These are phyloP conservation scores for Lumnitzera littorea DNA, from an alignment of 345 rosid genomes.

Conservation along the genomic window DNA sequence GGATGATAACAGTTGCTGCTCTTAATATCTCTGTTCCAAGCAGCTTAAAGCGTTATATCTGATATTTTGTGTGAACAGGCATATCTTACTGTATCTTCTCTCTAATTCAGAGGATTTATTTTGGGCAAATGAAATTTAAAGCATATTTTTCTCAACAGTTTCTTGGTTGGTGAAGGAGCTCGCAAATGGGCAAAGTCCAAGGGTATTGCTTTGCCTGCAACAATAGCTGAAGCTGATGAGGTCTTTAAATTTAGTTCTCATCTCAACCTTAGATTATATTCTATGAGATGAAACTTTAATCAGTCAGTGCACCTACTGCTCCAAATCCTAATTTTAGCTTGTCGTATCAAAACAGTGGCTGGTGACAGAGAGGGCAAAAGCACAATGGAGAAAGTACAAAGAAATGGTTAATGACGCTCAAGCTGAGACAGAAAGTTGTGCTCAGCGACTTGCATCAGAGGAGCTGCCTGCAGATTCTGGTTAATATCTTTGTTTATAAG, in stretches of 20 bases:
- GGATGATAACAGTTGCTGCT: too few species aligned
- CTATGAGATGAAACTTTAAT: neutral
- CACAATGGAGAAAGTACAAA: slow-evolving; percentile 68
- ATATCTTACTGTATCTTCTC: too few species aligned
- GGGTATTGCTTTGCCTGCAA: slow-evolving; percentile 43
- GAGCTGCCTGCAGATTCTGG: neutral
- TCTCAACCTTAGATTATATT: too few species aligned
- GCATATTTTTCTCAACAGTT: slow-evolving; percentile 31
- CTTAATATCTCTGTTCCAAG: too few species aligned
- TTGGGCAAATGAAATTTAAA: neutral
- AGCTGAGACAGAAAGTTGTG: slow-evolving; percentile 15
- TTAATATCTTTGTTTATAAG: neutral
- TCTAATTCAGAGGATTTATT: too few species aligned
- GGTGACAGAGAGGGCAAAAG: slow-evolving; percentile 70
- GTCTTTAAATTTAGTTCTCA: slow-evolving; percentile 20
- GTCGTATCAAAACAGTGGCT: slow-evolving; percentile 52
- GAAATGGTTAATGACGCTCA: slow-evolving; percentile 57
- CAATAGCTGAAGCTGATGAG: slow-evolving; percentile 57
- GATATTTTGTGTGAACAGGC: too few species aligned
- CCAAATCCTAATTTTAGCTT: too few species aligned
- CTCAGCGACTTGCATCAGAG: neutral
- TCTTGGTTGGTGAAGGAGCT: slow-evolving; percentile 97
- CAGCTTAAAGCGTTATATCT: too few species aligned
- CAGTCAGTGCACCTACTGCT: too few species aligned
- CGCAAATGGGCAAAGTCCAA: slow-evolving; percentile 65